Evolutionary conservation across 257 asterid genomes (phyloP), one percentile per base, ranked within the genome.

Genomic region (Scutellaria baicalensis): DNA sequence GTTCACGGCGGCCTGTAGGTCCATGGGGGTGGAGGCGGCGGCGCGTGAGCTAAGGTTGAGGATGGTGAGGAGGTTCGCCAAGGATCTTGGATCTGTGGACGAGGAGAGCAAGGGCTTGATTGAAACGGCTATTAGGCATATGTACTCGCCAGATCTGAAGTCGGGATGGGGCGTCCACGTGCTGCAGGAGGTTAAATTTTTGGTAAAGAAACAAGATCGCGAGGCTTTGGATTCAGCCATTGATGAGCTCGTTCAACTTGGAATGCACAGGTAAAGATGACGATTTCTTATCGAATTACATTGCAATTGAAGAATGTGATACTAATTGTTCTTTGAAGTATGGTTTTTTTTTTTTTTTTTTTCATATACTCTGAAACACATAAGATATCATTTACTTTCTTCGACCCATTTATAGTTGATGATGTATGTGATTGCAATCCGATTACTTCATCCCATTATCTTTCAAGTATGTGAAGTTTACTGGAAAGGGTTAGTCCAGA

Each of bases 161-260:
- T 70, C 84, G 8, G 99, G 99, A 0, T 94, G 99, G 99, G 99
- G 97, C 4, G 75, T 93, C 64, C 96, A 93, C 66, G 94, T 91
- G 21, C 92, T 91, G n/a, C 99, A 93, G 86, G 97, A 91, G 84
- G 78, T 89, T 17, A 93, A 93, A 74, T 52, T 93, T 50, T 72
- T 93, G 80, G 96, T 90, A 0, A 86, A 73, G 79, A 93, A 91
- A 63, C 77, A 62, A 61, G 96, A 91, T 80, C 85, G 99, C 0
- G 80, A 68, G 56, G 71, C 51, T 10, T 79, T 91, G 72, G 97
- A 93, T 76, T 78, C 87, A 43, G 90, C 91, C 81, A 85, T 93
- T 16, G 73, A 81, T 21, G 97, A 91, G 77, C 91, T 93, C 17
- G 81, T 88, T 65, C 89, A 79, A 74, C 75, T 91, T 13, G 99